Conservation (phyloP, 208 protist species). For the Trypanosoma cruzi region DNA sequence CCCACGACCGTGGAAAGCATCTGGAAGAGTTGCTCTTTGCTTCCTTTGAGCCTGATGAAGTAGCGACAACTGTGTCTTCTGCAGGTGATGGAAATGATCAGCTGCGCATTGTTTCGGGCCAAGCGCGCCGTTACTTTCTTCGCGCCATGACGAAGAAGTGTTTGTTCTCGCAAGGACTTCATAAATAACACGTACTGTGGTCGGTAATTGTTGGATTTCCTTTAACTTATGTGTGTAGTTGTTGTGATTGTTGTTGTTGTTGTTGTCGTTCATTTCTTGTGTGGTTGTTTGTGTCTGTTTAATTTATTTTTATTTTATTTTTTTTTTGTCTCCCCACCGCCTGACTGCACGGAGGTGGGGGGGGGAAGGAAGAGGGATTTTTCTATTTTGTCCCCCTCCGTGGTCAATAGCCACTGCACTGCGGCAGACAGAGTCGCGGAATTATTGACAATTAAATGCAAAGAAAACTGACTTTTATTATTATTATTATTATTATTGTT, state of each 20-base stretch:
- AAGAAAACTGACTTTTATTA: not conserved
- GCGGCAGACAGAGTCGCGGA: too few relatives aligned
- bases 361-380: not conserved
- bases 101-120: slow-evolving; percentile 34
- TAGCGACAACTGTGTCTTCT: not conserved
- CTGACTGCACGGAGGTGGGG: not conserved
- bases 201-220: too few relatives aligned
- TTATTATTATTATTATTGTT: not conserved
- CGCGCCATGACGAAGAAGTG: slow-evolving; percentile 83
- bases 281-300: not conserved
- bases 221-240: slow-evolving; percentile 1
- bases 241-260: not conserved
- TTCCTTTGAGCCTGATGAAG: not conserved
- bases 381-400: not conserved
- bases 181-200: slow-evolving; percentile 1
- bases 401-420: not conserved
- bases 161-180: slow-evolving; percentile 16
- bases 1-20: not conserved
- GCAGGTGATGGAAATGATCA: slow-evolving; percentile 9
- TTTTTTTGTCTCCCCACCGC: too few relatives aligned
- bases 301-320: not conserved
- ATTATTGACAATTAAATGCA: not conserved
- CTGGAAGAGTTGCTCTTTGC: slow-evolving; percentile 18
- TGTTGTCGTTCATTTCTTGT: not conserved
- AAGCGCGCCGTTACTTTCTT: slow-evolving; percentile 65